Percentiles rank a stretch among this genome's conserved stretches.
phyloP scores from a whole-genome alignment of 2,329 filamentous ascomycete genomes.

The Colletotrichum sp. region DNA sequence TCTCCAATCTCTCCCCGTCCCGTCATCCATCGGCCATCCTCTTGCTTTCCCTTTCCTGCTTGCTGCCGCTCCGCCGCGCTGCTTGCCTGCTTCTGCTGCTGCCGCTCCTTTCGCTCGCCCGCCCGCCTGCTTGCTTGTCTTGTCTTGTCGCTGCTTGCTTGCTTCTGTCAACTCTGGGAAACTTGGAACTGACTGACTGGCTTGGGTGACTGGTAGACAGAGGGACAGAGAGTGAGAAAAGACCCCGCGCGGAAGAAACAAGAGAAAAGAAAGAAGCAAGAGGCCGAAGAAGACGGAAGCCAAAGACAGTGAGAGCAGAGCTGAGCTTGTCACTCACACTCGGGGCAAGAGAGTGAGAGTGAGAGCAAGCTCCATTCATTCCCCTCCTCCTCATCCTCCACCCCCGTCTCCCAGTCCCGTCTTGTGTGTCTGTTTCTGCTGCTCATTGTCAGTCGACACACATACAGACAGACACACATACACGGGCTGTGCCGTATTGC shows the following conservation, averaged over 20 bases:
- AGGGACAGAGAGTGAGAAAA: not conserved
- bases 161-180: not conserved
- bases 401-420: not conserved
- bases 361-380: not conserved
- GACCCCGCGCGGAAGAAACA: not conserved
- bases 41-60: constrained; percentile 3
- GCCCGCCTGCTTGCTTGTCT: not conserved
- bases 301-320: not conserved
- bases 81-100: not conserved
- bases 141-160: not conserved
- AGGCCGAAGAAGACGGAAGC: not conserved
- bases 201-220: not conserved
- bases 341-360: not conserved
- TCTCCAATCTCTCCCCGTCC: not conserved
- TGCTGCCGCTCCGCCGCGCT: not conserved
- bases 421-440: constrained; percentile 2
- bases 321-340: not conserved
- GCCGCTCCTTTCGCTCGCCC: not conserved
- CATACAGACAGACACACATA: not conserved
- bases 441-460: constrained; percentile 4
- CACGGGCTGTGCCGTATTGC: constrained; percentile 2
- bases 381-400: not conserved
- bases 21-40: constrained; percentile 14
- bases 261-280: not conserved
- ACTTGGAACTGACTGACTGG: not conserved